Evolutionary conservation across 805 yeast genomes (phyloP).

Genomic region (Candida cerambycidarum): DNA sequence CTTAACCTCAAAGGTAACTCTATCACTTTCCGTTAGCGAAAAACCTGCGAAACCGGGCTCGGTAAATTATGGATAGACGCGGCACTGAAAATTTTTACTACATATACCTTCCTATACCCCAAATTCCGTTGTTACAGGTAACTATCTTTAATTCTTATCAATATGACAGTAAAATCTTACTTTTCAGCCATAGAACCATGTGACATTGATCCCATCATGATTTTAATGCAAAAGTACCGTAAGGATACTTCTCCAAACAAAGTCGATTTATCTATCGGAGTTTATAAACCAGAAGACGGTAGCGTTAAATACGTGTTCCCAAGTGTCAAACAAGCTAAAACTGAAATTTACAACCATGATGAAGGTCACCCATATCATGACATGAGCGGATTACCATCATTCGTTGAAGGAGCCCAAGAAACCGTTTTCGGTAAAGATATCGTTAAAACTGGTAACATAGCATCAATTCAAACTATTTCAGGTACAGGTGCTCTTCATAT

Average conservation of each 20-base stretch:
- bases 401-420: constrained; percentile 30
- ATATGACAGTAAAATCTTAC: constrained; percentile 14
- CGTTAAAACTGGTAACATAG: constrained; percentile 23
- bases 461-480: constrained; percentile 39
- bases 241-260: constrained; percentile 32
- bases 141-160: neutral
- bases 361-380: constrained; percentile 47
- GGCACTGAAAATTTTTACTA: constrained; percentile 7
- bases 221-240: constrained; percentile 19
- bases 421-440: constrained; percentile 35
- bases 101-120: neutral
- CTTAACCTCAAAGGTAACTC: no score
- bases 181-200: constrained; percentile 15
- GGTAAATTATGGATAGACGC: constrained; percentile 3
- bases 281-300: constrained; percentile 43
- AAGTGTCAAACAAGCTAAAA: constrained; percentile 36
- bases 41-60: constrained; percentile 1
- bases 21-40: neutral
- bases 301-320: constrained; percentile 36
- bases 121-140: neutral
- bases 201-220: constrained; percentile 30
- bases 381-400: constrained; percentile 43
- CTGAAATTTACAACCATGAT: constrained; percentile 29
- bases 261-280: constrained; percentile 46
- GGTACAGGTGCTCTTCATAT: constrained; percentile 45